Base-by-base conservation (phyloP, 1,284 basidiomycete species). In the Ceratobasidium papillatum region DNA sequence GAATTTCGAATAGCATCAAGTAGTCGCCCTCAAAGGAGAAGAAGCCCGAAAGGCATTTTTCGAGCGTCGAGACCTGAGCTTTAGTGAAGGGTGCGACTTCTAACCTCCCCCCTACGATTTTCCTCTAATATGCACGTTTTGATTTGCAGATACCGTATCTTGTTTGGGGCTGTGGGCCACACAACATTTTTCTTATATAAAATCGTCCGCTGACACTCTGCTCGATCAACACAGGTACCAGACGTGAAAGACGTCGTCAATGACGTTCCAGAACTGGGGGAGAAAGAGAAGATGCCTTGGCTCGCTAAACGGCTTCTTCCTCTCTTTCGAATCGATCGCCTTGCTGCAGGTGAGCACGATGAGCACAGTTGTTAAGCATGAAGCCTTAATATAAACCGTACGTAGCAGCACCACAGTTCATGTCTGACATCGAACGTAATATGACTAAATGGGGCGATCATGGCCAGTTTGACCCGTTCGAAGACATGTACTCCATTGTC, bases 41-140 rank as follows among this genome's bases (percentile, higher is more conserved):
- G 51, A 69, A 49, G 65, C 65, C 32, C 65, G 65, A 2, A 69
- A 69, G 38, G 32, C 41, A 12, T 69, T 69, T n/a, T 69, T 69
- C 34, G 51, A 69, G n/a, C 45, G 36, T 3, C 34, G 41, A n/a
- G 49, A 52, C 49, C 30, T 66, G 14, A 66, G 64, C 17, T 69
- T 58, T 36, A 56, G 19, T 25, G 51, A 69, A 56, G 65, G 65
- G 65, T 56, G 22, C 22, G 49, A 22, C 8, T 4, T 25, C 27
- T 32, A 32, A 9, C 19, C 54, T 47, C 17, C 17, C 45, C n/a
- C 8, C 45, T 3, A 17, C n/a, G 12, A 45, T n/a, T n/a, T 17
- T 3, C 12, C n/a, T 3, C n/a, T 45, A 45, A 45, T 2, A 45
- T 17, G 12, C 12, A 45, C 4, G 12, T 17, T 45, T 45, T 12